Evolutionary conservation across 768 basidiomycete species (phyloP).

Genomic region (Podaxis mareebaensis): DNA sequence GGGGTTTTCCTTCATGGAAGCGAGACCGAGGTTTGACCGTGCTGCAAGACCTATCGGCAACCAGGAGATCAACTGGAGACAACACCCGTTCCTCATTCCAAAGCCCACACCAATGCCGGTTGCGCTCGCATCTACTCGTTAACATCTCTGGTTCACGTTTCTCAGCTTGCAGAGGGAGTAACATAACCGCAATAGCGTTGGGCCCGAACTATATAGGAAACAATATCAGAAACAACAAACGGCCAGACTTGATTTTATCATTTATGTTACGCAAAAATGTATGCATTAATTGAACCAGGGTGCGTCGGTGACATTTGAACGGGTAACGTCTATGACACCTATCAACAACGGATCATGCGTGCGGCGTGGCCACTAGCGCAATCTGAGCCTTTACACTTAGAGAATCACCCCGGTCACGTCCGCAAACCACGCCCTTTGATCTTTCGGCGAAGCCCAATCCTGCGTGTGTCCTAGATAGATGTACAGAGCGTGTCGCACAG

Average conservation of each 20-base stretch:
- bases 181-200: too few relatives aligned
- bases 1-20: conserved; percentile 21
- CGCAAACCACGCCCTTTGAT: conserved; percentile 60
- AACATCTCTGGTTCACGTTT: too few relatives aligned
- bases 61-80: conserved; percentile 34
- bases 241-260: too few relatives aligned
- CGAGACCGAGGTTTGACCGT: conserved; percentile 31
- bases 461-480: conserved; percentile 41
- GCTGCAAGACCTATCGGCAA: conserved; percentile 31
- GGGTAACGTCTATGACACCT: background rate
- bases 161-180: too few relatives aligned
- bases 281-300: too few relatives aligned
- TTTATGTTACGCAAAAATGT: too few relatives aligned
- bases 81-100: background rate
- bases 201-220: too few relatives aligned
- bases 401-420: conserved; percentile 50
- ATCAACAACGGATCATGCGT: background rate
- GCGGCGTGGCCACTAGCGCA: background rate
- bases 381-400: background rate
- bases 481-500: background rate
- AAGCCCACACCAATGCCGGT: too few relatives aligned
- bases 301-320: background rate
- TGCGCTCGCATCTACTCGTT: too few relatives aligned
- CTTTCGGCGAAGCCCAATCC: conserved; percentile 61
- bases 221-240: too few relatives aligned